Percentiles rank a stretch among this genome's conserved stretches.
Conservation (phyloP, 2,329 filamentous ascomycete species). For the Colletotrichum orbiculare region DNA sequence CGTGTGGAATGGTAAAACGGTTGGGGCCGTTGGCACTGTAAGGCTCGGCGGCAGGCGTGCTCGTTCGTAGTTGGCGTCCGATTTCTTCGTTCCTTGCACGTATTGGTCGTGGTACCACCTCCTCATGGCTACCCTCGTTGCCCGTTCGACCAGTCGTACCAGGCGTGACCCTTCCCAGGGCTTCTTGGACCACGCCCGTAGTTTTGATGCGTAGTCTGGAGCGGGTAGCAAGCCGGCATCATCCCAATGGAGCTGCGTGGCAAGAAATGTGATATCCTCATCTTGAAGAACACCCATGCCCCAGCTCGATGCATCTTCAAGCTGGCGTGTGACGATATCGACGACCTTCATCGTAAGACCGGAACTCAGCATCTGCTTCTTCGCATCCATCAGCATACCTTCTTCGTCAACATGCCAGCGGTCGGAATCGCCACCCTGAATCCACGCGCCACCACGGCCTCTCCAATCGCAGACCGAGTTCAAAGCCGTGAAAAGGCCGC, state of each 20-base stretch:
- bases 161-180: conserved; percentile 91
- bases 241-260: conserved; percentile 56
- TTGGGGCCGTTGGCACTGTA: conserved; percentile 87
- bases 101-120: conserved; percentile 90
- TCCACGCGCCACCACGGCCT: conserved; percentile 85
- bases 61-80: conserved; percentile 72
- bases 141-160: conserved; percentile 85
- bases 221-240: conserved; percentile 48
- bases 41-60: conserved; percentile 79
- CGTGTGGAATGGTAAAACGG: conserved; percentile 95
- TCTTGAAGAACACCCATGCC: conserved; percentile 77
- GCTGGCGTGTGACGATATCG: conserved; percentile 88
- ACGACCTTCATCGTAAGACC: conserved; percentile 93
- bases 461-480: conserved; percentile 98
- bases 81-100: conserved; percentile 64
- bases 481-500: conserved; percentile 91
- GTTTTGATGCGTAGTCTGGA: conserved; percentile 52
- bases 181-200: conserved; percentile 74
- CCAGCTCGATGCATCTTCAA: conserved; percentile 88
- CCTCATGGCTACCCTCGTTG: conserved; percentile 80
- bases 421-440: conserved; percentile 79
- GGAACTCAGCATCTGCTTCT: conserved; percentile 67
- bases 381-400: conserved; percentile 84
- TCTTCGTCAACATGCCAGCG: conserved; percentile 92
- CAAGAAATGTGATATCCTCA: conserved; percentile 61